phyloP scores from a whole-genome alignment of 2,329 filamentous ascomycete genomes.

The Lasiodiplodia citricola region DNA sequence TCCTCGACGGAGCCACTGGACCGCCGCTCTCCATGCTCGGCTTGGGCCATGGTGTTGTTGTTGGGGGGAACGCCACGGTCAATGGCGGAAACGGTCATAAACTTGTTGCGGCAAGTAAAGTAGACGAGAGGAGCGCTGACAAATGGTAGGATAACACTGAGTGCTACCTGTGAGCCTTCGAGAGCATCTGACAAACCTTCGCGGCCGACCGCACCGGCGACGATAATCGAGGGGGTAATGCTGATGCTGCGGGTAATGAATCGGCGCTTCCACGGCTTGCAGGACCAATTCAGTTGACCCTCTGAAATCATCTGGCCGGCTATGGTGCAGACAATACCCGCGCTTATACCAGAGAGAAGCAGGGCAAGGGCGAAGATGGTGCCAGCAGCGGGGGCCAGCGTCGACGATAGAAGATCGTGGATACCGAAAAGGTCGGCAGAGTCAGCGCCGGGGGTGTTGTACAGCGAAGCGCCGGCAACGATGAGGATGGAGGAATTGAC shows the following conservation, averaged over 20 bases:
- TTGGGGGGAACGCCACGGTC: slow-evolving; percentile 4
- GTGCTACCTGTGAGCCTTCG: slow-evolving; percentile 76
- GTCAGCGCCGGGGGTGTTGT: slow-evolving; percentile 56
- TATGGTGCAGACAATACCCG: slow-evolving; percentile 88
- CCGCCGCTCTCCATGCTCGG: slow-evolving; percentile 27
- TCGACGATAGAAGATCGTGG: slow-evolving; percentile 70
- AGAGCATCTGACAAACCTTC: slow-evolving; percentile 73
- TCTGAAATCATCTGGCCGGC: slow-evolving; percentile 88
- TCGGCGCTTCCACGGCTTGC: slow-evolving; percentile 78
- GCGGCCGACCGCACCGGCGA: slow-evolving; percentile 77
- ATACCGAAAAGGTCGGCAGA: slow-evolving; percentile 84
- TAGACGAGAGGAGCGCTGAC: slow-evolving; percentile 83
- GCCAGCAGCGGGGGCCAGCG: slow-evolving; percentile 75
- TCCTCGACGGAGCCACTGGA: slow-evolving; percentile 34
- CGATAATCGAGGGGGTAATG: slow-evolving; percentile 81
- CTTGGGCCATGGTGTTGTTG: slow-evolving; percentile 2
- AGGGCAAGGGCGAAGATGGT: slow-evolving; percentile 84
- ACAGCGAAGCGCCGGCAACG: slow-evolving; percentile 75
- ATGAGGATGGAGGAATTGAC: slow-evolving; percentile 85
- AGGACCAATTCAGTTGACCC: slow-evolving; percentile 75
- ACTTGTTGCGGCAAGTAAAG: slow-evolving; percentile 79
- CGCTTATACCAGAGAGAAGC: slow-evolving; percentile 78
- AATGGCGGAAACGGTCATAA: slow-evolving; percentile 70
- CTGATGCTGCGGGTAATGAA: slow-evolving; percentile 79
- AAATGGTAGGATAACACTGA: slow-evolving; percentile 81